Conservation (phyloP, 2,329 filamentous ascomycete species). For the Botrytis aclada region DNA sequence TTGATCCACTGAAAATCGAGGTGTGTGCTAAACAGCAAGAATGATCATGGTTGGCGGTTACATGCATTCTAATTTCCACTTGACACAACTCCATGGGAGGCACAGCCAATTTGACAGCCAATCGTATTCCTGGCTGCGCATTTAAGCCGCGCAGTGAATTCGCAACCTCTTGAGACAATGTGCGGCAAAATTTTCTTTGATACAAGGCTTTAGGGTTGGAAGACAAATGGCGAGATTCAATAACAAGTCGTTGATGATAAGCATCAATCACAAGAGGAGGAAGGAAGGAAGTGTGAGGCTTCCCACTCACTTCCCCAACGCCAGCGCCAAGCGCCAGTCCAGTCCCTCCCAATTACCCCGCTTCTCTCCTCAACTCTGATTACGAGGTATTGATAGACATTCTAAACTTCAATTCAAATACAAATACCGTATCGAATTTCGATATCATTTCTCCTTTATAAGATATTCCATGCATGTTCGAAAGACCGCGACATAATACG, state of each 20-base stretch:
- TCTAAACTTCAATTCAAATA: no score
- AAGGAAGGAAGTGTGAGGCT: no score
- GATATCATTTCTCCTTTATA: no score
- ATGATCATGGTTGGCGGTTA: background rate
- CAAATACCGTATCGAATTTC: no score
- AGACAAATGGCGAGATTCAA: background rate
- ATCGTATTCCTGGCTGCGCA: background rate
- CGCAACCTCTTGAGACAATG: background rate
- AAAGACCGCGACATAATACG: no score
- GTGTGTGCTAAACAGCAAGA: background rate
- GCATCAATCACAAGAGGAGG: no score
- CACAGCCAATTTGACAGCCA: background rate
- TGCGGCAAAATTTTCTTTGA: background rate
- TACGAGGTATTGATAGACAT: no score
- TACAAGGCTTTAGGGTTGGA: background rate
- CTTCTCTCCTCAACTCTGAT: no score
- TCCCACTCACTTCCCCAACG: no score
- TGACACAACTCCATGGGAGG: background rate
- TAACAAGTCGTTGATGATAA: no score
- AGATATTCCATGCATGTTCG: rapidly evolving
- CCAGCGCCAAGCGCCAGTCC: no score
- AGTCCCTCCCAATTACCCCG: no score
- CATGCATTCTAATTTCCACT: background rate
- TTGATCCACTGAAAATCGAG: background rate
- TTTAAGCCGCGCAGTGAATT: background rate